Evolutionary conservation across 202 grass and related monocot species (phyloP), one percentile per base, ranked within the genome.

Genomic region (Schoenoplectus tabernaemontani): DNA sequence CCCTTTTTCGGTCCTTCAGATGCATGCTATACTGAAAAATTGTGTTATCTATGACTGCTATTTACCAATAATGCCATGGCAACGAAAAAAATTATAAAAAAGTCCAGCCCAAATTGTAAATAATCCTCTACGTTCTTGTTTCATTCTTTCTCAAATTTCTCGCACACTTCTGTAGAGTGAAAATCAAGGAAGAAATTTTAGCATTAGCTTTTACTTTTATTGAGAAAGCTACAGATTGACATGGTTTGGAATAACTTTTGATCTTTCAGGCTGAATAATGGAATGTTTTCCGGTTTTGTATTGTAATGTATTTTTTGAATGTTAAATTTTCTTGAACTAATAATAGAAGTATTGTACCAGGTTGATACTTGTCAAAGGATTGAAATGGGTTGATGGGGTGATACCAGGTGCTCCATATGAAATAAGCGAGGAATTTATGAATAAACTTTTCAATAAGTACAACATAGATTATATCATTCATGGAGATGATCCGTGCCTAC

Each of bases 341-440:
- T 17, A 37, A 78, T 36, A 57, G 2, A 61, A 47, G 11, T 30
- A 47, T 63, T 62, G 4, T 79, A 79, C 23, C 84, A 96, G 93
- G 81, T 79, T 96, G 86, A 92, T 90, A 15, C 89, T 96, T 77
- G 90, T 96, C 69, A 92, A 87, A 79, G 93, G 93, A 48, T 83
- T 96, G 23, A 96, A 96, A 88, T 96, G 93, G 93, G 93, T 96
- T 41, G 93, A 96, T 81, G 93, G 92, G 53, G 93, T 90, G 53
- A 88, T 96, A 81, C 83, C 90, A 12, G 84, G 90, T 77, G 93
- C 93, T 2, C 93, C 93, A 9, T 92, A 96, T 88, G 90, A 92
- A 82, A 92, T 96, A 30, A 96, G 87, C 1, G 93, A 96, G 68
- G 93, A 92, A 81, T 96, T 96, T 64, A 92, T 96, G 93, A 88